Evolutionary conservation across 1,284 basidiomycete genomes (phyloP).

Genomic region (Trametes sp.): DNA sequence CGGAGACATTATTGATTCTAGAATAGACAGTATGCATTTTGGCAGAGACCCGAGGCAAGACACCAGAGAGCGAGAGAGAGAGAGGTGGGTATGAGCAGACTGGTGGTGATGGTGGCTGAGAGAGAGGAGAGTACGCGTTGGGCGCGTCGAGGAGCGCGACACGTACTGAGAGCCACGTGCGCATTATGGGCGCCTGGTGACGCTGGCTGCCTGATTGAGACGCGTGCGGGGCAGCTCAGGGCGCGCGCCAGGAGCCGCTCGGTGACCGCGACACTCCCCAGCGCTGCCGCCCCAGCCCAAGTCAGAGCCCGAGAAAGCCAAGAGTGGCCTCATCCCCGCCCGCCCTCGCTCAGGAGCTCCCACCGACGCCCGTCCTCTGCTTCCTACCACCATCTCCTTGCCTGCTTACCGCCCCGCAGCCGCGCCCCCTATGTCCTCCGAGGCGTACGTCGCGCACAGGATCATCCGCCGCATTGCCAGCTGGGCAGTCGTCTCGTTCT

Average conservation of each 20-base stretch:
- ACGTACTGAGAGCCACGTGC: conserved; percentile 24
- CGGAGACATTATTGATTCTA: conserved; percentile 76
- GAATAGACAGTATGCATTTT: conserved; percentile 74
- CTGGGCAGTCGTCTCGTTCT: conserved; percentile 85
- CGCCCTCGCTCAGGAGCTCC: conserved; percentile 1
- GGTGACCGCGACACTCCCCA: too few species aligned
- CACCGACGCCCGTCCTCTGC: conserved; percentile 2
- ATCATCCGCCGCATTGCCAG: conserved; percentile 74
- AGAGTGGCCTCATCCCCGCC: neutral
- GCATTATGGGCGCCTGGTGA: conserved; percentile 1
- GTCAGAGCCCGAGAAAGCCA: neutral
- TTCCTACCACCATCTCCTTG: conserved; percentile 5
- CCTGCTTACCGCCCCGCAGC: neutral
- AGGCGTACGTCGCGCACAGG: conserved; percentile 59
- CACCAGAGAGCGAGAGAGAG: neutral
- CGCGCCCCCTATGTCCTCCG: conserved; percentile 41
- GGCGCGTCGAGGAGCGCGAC: conserved; percentile 1
- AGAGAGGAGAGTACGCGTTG: conserved; percentile 1
- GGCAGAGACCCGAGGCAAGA: neutral
- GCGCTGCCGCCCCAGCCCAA: neutral
- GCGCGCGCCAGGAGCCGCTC: neutral
- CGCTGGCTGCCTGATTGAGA: conserved; percentile 7
- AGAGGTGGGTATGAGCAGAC: neutral
- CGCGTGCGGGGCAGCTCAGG: conserved; percentile 2
- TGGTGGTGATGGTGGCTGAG: conserved; percentile 4